Conservation (phyloP, 257 asterid species). For the Echites panduratus region DNA sequence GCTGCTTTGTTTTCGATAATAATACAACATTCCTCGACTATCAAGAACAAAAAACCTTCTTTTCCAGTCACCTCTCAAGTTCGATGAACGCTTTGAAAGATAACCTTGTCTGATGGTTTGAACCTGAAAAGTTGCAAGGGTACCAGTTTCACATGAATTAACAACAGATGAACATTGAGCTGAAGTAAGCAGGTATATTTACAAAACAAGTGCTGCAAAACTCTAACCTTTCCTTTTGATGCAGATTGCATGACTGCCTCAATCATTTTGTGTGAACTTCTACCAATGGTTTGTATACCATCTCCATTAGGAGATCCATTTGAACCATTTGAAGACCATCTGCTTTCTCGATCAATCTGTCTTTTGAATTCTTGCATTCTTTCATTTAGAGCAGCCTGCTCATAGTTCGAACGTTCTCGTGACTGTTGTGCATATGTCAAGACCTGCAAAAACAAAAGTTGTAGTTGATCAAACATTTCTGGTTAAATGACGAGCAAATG, state of each 20-base stretch:
- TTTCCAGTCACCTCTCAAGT: constrained; percentile 98
- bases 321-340: constrained; percentile 82
- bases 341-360: constrained; percentile 89
- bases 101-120: constrained; percentile 99
- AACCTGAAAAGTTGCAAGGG: constrained; percentile 48
- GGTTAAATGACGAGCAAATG: not conserved
- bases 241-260: constrained; percentile 99
- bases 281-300: constrained; percentile 93
- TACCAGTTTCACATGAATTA: not conserved
- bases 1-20: constrained; percentile 93
- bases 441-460: constrained; percentile 45
- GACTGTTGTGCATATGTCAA: constrained; percentile 96
- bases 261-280: constrained; percentile 98
- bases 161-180: not conserved
- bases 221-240: constrained; percentile 86
- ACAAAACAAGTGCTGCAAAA: constrained; percentile 12
- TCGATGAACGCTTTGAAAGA: constrained; percentile 95
- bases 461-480: not conserved
- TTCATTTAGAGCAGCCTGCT: constrained; percentile 95
- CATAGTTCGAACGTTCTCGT: constrained; percentile 89
- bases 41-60: constrained; percentile 99
- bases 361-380: constrained; percentile 97
- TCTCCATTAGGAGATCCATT: constrained; percentile 97
- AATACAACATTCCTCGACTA: constrained; percentile 98
- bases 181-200: constrained; percentile 17